phyloP scores from a whole-genome alignment of 164 flowering plant species.

The Hamamelis virginiana region DNA sequence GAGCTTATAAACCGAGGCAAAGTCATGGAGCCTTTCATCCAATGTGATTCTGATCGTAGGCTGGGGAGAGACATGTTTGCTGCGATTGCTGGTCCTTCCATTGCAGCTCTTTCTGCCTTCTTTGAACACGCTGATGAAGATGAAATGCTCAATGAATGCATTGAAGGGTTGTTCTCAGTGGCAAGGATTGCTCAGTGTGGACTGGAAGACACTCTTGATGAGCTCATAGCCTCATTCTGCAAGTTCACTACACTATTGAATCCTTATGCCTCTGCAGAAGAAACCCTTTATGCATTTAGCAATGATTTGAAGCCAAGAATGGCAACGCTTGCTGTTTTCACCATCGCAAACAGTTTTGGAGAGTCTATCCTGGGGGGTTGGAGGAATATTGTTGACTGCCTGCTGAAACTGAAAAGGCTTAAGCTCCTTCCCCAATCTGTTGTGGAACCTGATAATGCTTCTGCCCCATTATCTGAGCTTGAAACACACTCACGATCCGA shows the following conservation, averaged over 20 bases:
- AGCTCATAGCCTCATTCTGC: conserved; percentile 74
- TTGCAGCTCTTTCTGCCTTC: conserved; percentile 68
- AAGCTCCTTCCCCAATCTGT: conserved; percentile 81
- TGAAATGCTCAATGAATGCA: conserved; percentile 68
- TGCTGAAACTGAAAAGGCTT: conserved; percentile 77
- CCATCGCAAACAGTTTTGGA: conserved; percentile 72
- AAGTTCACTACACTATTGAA: conserved; percentile 83
- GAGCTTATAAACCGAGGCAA: conserved; percentile 65
- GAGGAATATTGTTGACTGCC: conserved; percentile 87
- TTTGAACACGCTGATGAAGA: conserved; percentile 89
- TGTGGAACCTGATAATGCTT: conserved; percentile 45
- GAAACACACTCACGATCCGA: conserved; percentile 29
- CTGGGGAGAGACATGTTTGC: conserved; percentile 88
- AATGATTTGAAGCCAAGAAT: conserved; percentile 80
- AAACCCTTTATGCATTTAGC: conserved; percentile 71
- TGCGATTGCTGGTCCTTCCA: conserved; percentile 72
- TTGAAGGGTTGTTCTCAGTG: conserved; percentile 69
- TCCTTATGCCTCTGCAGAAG: conserved; percentile 88
- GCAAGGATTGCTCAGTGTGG: conserved; percentile 71
- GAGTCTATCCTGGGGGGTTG: conserved; percentile 72
- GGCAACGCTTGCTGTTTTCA: conserved; percentile 89
- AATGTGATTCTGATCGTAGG: conserved; percentile 43
- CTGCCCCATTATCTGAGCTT: conserved; percentile 32
- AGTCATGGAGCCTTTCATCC: conserved; percentile 35
- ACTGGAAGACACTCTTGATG: conserved; percentile 78